Percentiles rank a stretch among this genome's conserved stretches.
Evolutionary conservation across 1,139 yeast genomes (phyloP).

Genomic region (Chernovozyma sophiae-reginae): DNA sequence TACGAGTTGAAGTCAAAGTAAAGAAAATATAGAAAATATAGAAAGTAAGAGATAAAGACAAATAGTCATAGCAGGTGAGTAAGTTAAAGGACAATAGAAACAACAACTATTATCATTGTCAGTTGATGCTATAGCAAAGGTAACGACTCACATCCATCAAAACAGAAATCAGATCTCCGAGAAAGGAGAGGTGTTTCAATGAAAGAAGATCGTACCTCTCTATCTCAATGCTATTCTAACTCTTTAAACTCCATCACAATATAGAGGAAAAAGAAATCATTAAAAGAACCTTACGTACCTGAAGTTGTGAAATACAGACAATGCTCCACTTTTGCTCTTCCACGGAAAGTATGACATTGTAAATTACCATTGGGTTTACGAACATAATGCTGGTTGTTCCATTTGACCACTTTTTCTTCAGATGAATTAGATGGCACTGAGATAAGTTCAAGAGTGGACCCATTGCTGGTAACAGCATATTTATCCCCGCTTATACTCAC

Average conservation of each 20-base stretch:
- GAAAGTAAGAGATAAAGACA: too few species aligned
- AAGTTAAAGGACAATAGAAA: too few species aligned
- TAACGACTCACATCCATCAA: too few species aligned
- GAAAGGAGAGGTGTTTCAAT: too few species aligned
- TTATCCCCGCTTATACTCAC: slow-evolving; percentile 26
- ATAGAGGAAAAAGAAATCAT: slow-evolving; percentile 1
- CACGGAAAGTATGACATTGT: slow-evolving; percentile 14
- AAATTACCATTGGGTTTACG: slow-evolving; percentile 27
- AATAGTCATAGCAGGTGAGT: too few species aligned
- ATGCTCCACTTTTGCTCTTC: slow-evolving; percentile 15
- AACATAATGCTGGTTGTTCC: slow-evolving; percentile 29
- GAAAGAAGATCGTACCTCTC: too few species aligned
- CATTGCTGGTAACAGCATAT: slow-evolving; percentile 33
- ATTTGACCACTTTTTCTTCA: slow-evolving; percentile 12
- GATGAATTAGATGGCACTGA: slow-evolving; percentile 14
- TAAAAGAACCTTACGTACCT: slow-evolving; percentile 29
- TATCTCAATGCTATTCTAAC: too few species aligned
- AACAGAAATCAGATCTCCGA: too few species aligned
- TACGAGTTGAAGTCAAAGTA: too few species aligned
- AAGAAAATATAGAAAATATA: too few species aligned
- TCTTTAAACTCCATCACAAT: slow-evolving; percentile 3
- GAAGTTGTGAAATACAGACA: slow-evolving; percentile 41
- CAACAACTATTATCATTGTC: too few species aligned
- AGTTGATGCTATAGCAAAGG: too few species aligned
- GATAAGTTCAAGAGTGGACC: slow-evolving; percentile 30